Percentiles rank a stretch among this genome's conserved stretches.
Conservation (phyloP, 345 rosid species). For the Brassica juncea region DNA sequence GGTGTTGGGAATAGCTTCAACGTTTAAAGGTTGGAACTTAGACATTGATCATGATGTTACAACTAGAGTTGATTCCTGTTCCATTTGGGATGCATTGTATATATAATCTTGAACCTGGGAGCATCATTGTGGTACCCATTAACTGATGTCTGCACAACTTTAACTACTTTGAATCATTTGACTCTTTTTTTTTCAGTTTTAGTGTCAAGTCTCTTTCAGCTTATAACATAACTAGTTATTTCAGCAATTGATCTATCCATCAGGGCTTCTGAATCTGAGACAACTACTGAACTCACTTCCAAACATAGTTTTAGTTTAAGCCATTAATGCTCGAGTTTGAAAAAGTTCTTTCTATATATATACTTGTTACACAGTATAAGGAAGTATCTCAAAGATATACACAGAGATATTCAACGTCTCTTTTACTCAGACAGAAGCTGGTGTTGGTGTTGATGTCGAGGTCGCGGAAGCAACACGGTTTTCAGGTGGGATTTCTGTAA, state of each 20-base stretch:
- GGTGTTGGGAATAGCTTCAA: neutral
- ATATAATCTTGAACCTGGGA: neutral
- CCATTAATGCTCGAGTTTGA: neutral
- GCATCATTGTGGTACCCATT: neutral
- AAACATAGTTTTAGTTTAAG: neutral
- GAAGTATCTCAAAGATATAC: slow-evolving; percentile 28
- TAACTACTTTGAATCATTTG: neutral
- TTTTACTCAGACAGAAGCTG: slow-evolving; percentile 31
- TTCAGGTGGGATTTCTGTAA: slow-evolving; percentile 82
- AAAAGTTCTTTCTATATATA: neutral
- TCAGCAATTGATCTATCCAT: too few relatives aligned
- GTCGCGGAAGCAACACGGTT: slow-evolving; percentile 54
- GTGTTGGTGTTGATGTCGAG: slow-evolving; percentile 45
- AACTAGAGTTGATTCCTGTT: neutral
- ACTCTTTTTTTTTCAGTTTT: neutral
- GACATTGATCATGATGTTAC: neutral
- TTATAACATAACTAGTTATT: neutral
- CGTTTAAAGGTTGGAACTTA: neutral
- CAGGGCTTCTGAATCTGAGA: neutral
- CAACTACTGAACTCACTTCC: neutral
- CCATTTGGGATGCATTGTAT: neutral
- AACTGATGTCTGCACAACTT: neutral
- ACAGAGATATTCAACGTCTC: slow-evolving; percentile 10
- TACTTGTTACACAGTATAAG: slow-evolving; percentile 25
- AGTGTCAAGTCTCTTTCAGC: neutral